Percentiles rank a stretch among this genome's conserved stretches.
phyloP scores from a whole-genome alignment of 129 eudicot genomes.

The Flaveria brownii region DNA sequence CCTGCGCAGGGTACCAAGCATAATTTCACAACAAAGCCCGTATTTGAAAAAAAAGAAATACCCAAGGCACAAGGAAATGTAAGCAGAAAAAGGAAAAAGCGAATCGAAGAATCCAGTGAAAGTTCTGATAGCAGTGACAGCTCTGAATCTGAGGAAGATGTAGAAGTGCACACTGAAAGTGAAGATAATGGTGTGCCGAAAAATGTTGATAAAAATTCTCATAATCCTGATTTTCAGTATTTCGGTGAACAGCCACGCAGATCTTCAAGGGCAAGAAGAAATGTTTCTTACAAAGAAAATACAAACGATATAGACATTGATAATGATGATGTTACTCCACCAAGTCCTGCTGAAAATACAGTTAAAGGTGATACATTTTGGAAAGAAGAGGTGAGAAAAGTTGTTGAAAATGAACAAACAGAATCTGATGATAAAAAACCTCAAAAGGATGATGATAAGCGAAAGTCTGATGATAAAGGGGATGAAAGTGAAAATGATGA shows the following conservation, averaged over 20 bases:
- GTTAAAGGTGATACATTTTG: slow-evolving; percentile 16
- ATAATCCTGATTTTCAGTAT: slow-evolving; percentile 24
- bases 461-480: slow-evolving; percentile 22
- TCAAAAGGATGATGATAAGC: slow-evolving; percentile 11
- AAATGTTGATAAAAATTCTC: slow-evolving; percentile 22
- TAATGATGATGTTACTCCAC: slow-evolving; percentile 28
- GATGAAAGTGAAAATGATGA: slow-evolving; percentile 25
- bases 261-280: slow-evolving; percentile 50
- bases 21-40: slow-evolving; percentile 29
- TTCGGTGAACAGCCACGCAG: slow-evolving; percentile 50
- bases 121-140: slow-evolving; percentile 44
- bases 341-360: slow-evolving; percentile 16
- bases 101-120: slow-evolving; percentile 49
- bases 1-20: neutral
- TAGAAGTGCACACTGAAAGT: slow-evolving; percentile 42
- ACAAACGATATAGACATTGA: slow-evolving; percentile 31
- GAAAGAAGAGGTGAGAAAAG: slow-evolving; percentile 28
- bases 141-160: slow-evolving; percentile 45
- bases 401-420: slow-evolving; percentile 24
- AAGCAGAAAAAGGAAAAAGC: slow-evolving; percentile 47
- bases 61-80: slow-evolving; percentile 29
- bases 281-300: slow-evolving; percentile 59
- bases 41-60: slow-evolving; percentile 23
- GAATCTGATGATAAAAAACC: slow-evolving; percentile 12
- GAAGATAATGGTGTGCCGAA: slow-evolving; percentile 38